Conservation (phyloP, 371 early-diverging fungal genomes). For the Gilbertella persicaria region DNA sequence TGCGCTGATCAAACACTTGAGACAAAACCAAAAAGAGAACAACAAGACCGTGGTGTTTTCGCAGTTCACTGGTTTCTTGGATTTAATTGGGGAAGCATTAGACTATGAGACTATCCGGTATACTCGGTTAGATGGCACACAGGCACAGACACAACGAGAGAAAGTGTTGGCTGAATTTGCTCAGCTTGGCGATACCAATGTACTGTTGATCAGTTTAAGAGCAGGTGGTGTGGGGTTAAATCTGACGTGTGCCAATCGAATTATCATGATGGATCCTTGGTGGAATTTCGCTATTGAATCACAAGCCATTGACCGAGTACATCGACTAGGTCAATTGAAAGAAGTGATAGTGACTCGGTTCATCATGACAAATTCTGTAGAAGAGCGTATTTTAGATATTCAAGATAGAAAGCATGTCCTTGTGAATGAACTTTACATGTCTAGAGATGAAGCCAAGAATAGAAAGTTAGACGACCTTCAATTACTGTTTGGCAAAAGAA, state of each 20-base stretch:
- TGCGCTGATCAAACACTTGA: slow-evolving; percentile 53
- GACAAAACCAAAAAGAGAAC: slow-evolving; percentile 32
- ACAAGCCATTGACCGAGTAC: slow-evolving; percentile 89
- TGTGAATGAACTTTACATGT: slow-evolving; percentile 55
- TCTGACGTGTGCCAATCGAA: slow-evolving; percentile 77
- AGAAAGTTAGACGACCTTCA: slow-evolving; percentile 55
- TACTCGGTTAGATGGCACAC: slow-evolving; percentile 72
- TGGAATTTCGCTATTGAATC: slow-evolving; percentile 82
- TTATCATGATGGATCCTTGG: slow-evolving; percentile 83
- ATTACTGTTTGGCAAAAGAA: slow-evolving; percentile 35
- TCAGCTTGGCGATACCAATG: slow-evolving; percentile 38
- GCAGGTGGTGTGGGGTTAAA: slow-evolving; percentile 92
- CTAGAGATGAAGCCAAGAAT: slow-evolving; percentile 45
- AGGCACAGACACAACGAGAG: slow-evolving; percentile 61
- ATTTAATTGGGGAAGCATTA: slow-evolving; percentile 65
- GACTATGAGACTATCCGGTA: slow-evolving; percentile 51
- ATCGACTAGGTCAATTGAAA: slow-evolving; percentile 78
- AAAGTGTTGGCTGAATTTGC: slow-evolving; percentile 61
- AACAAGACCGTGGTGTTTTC: slow-evolving; percentile 79
- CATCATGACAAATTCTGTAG: slow-evolving; percentile 58
- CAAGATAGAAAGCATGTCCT: slow-evolving; percentile 61
- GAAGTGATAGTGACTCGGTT: slow-evolving; percentile 63
- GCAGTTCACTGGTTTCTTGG: slow-evolving; percentile 80
- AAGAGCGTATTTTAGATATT: slow-evolving; percentile 67
- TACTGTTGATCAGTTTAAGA: slow-evolving; percentile 83